Percentiles rank a stretch among this genome's conserved stretches.
Conservation (phyloP, 495 filamentous ascomycete species). For the Trichoderma parareesei region DNA sequence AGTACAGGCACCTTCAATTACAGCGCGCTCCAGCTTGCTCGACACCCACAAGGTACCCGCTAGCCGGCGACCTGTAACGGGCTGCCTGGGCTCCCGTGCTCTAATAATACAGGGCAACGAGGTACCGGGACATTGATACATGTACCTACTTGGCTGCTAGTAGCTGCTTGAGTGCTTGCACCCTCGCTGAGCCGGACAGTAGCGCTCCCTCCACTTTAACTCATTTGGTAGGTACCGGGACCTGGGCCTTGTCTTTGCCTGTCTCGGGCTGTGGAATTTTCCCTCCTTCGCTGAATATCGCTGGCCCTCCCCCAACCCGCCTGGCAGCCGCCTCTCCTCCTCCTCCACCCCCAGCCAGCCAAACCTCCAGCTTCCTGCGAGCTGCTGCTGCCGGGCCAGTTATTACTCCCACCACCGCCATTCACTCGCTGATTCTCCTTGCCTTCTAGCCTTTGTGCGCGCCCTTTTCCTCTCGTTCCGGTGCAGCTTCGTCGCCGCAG, state of each 20-base stretch:
- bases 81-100: too few species aligned
- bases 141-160: too few species aligned
- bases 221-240: neutral
- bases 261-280: slow-evolving; percentile 9
- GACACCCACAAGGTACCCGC: too few species aligned
- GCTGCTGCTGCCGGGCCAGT: slow-evolving; percentile 5
- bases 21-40: too few species aligned
- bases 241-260: neutral
- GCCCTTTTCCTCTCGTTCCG: neutral
- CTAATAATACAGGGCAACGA: too few species aligned
- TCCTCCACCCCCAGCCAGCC: neutral
- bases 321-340: neutral
- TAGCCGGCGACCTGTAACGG: too few species aligned
- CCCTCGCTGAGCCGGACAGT: slow-evolving; percentile 1
- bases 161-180: too few species aligned
- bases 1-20: too few species aligned
- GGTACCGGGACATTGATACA: too few species aligned
- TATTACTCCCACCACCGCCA: neutral
- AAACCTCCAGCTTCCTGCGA: neutral
- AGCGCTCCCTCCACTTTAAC: slow-evolving; percentile 2
- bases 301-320: neutral
- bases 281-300: slow-evolving; percentile 6
- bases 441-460: neutral
- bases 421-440: neutral
- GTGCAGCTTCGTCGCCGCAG: neutral